Conservation (phyloP, 2,329 filamentous ascomycete species). For the Phoma sp. region DNA sequence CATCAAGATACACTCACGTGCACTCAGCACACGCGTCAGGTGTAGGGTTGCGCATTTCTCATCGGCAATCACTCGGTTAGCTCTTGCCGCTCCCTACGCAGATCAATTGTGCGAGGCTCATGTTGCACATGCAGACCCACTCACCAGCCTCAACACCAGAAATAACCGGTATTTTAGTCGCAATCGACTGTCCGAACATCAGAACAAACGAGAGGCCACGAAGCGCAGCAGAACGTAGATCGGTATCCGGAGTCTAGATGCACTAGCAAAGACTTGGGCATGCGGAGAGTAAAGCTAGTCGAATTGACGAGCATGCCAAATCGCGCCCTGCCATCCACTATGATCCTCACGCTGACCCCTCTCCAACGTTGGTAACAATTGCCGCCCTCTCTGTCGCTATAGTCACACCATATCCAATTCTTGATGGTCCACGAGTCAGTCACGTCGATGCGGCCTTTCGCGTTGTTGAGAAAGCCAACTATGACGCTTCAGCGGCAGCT, state of each 20-base stretch:
- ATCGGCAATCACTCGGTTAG: neutral
- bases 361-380: slow-evolving; percentile 4
- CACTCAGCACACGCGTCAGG: slow-evolving; percentile 1
- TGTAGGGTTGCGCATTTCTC: slow-evolving; percentile 10
- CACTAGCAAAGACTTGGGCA: neutral
- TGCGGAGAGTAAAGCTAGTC: neutral
- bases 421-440: neutral
- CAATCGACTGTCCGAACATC: neutral
- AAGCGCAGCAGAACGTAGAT: neutral
- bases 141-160: slow-evolving; percentile 17
- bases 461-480: too few species aligned
- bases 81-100: slow-evolving; percentile 2
- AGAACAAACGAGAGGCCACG: neutral
- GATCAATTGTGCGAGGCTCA: neutral
- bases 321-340: slow-evolving; percentile 3
- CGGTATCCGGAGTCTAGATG: neutral
- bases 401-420: neutral
- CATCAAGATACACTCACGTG: neutral
- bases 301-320: neutral
- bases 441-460: neutral
- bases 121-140: slow-evolving; percentile 5
- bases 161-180: neutral
- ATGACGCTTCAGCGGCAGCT: too few species aligned
- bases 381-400: neutral
- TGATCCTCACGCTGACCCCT: slow-evolving; percentile 1